These are phyloP conservation scores for Fomes fomentarius DNA, from an alignment of 1,284 basidiomycete genomes.

Conservation along the genomic window DNA sequence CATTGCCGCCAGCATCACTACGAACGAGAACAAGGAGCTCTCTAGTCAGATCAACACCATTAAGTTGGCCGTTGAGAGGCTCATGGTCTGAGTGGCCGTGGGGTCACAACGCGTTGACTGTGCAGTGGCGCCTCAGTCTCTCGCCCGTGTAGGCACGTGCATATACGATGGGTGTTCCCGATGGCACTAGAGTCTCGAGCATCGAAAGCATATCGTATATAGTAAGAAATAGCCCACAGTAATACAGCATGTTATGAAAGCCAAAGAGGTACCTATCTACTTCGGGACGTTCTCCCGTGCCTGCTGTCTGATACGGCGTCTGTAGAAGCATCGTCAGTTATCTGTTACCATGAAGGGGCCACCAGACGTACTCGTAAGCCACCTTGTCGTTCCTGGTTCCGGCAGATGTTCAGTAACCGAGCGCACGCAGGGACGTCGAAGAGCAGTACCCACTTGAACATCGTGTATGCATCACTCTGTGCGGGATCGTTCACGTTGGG, in stretches of 20 bases:
- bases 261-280: slow-evolving; percentile 40
- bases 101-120: neutral
- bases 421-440: slow-evolving; percentile 2
- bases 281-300: slow-evolving; percentile 86
- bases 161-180: neutral
- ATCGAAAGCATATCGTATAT: slow-evolving; percentile 15
- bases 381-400: slow-evolving; percentile 79
- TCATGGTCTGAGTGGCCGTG: slow-evolving; percentile 40
- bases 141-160: slow-evolving; percentile 3
- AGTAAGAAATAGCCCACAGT: slow-evolving; percentile 25
- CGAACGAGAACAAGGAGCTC: slow-evolving; percentile 93
- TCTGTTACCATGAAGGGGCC: neutral
- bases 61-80: slow-evolving; percentile 88
- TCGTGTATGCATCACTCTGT: slow-evolving; percentile 95
- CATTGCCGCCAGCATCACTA: slow-evolving; percentile 94
- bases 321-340: slow-evolving; percentile 34
- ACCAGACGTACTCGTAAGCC: slow-evolving; percentile 78
- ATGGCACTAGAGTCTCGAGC: neutral
- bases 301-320: slow-evolving; percentile 78
- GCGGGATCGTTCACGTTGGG: slow-evolving; percentile 96
- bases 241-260: slow-evolving; percentile 21
- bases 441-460: slow-evolving; percentile 83
- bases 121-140: slow-evolving; percentile 5
- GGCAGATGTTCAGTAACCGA: neutral
- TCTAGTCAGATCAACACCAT: slow-evolving; percentile 89